phyloP scores from a whole-genome alignment of 129 eudicot species.

The Arctium lappa region DNA sequence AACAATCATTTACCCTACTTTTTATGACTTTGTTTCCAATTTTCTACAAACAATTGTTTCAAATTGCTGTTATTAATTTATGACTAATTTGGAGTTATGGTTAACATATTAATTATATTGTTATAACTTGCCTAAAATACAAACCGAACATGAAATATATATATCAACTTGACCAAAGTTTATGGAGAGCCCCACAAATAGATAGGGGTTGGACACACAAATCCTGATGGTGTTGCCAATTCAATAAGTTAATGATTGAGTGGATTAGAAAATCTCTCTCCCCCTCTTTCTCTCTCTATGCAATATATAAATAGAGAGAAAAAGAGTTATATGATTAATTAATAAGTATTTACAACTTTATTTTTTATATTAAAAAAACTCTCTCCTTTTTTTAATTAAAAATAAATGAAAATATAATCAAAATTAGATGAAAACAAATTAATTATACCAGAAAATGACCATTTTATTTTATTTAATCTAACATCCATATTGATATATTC shows the following conservation, averaged over 20 bases:
- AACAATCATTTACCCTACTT: background rate
- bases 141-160: background rate
- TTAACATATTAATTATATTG: background rate
- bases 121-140: background rate
- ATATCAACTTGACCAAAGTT: background rate
- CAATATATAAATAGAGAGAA: no score
- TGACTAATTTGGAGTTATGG: background rate
- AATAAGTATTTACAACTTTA: no score
- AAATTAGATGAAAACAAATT: background rate
- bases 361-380: no score
- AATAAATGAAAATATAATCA: no score
- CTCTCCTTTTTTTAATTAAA: background rate
- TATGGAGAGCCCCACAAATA: conserved; percentile 23
- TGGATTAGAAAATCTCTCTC: conserved; percentile 9
- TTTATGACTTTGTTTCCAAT: background rate
- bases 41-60: background rate
- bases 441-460: no score
- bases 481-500: background rate
- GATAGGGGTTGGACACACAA: conserved; percentile 24
- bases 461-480: no score
- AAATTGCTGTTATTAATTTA: background rate
- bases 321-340: no score
- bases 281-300: background rate
- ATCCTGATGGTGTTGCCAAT: conserved; percentile 33
- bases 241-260: conserved; percentile 33